Conservation (phyloP, 1,284 basidiomycete species). For the Wallemia mellicola region DNA sequence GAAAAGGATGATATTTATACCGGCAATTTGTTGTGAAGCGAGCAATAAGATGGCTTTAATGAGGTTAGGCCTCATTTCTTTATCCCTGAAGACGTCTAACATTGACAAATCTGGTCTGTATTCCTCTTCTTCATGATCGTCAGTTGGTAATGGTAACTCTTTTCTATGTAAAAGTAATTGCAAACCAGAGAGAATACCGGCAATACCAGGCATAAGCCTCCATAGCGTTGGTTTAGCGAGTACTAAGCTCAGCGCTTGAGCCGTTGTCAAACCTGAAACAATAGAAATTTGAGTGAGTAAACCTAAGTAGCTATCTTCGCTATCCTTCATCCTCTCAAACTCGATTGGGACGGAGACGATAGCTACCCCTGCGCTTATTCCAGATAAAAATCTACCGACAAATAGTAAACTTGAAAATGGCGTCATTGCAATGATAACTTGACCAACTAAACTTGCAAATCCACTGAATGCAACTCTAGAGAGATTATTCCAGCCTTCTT, state of each 20-base stretch:
- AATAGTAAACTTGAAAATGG: background rate
- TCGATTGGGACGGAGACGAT: background rate
- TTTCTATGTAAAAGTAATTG: background rate
- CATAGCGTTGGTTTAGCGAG: conserved; percentile 11
- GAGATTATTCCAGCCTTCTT: background rate
- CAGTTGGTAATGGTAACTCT: background rate
- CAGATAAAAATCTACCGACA: background rate
- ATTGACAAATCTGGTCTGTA: background rate
- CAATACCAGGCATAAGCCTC: conserved; percentile 13
- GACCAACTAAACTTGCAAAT: background rate
- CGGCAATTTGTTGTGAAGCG: background rate
- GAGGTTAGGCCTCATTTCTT: background rate
- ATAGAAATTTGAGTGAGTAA: conserved; percentile 9
- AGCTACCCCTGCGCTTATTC: background rate
- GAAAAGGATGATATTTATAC: background rate
- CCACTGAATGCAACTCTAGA: background rate
- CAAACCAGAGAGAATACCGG: background rate
- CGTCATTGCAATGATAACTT: background rate
- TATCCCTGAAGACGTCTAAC: background rate
- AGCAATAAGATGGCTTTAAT: background rate
- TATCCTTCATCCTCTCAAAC: background rate
- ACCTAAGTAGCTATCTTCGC: background rate
- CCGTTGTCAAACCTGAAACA: conserved; percentile 13
- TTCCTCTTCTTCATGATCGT: background rate
- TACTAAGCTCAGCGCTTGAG: conserved; percentile 16